These are phyloP conservation scores for Neoboletus magnificus DNA, from an alignment of 768 basidiomycete genomes.

Conservation along the genomic window DNA sequence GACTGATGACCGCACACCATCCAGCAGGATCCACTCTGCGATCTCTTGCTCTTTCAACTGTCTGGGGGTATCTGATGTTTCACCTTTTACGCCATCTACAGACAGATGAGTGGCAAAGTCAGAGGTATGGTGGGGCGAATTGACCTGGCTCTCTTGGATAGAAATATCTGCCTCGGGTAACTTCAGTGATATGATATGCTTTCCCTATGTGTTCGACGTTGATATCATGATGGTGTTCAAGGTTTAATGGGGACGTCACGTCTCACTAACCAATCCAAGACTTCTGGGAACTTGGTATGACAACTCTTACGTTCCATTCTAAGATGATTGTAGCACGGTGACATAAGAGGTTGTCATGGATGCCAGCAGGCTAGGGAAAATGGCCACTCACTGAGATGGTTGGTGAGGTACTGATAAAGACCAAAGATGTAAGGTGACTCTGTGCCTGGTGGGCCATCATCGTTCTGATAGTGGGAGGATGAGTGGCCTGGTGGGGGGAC, in stretches of 20 bases:
- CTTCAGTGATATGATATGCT: constrained; percentile 75
- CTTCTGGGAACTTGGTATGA: constrained; percentile 77
- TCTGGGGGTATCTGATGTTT: constrained; percentile 57
- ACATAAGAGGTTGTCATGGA: constrained; percentile 11
- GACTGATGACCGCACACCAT: constrained; percentile 53
- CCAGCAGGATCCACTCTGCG: constrained; percentile 88
- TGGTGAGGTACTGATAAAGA: constrained; percentile 59
- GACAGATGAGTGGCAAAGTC: background rate
- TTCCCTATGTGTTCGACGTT: constrained; percentile 48
- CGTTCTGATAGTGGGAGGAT: constrained; percentile 50
- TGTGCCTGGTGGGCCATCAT: constrained; percentile 74
- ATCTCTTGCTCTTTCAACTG: constrained; percentile 73
- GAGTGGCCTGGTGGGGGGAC: background rate
- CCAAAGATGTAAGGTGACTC: constrained; percentile 78
- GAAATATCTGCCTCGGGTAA: constrained; percentile 67
- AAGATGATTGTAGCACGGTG: background rate
- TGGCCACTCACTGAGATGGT: constrained; percentile 50
- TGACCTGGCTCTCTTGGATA: constrained; percentile 63
- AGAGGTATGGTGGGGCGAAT: background rate
- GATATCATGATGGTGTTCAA: background rate
- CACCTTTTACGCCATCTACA: constrained; percentile 59
- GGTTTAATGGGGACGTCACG: background rate
- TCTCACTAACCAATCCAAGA: constrained; percentile 74
- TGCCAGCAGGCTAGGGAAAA: background rate
- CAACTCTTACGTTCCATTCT: constrained; percentile 82